Percentiles rank a stretch among this genome's conserved stretches.
Evolutionary conservation across 371 early-diverging fungal genomes (phyloP).

Genomic region (Mucor velutinosus): DNA sequence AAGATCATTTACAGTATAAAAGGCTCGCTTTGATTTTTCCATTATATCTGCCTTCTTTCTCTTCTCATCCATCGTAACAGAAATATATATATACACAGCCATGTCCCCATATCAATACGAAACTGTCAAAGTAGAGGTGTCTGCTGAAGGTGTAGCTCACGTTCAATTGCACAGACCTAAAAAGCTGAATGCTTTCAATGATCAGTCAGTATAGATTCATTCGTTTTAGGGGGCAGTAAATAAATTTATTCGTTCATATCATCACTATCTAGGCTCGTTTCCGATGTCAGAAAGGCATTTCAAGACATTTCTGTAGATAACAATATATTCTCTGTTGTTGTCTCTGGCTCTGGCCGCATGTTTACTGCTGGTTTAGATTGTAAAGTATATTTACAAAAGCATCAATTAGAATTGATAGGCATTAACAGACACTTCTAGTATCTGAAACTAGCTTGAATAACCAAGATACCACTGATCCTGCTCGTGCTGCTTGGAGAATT

Average conservation of each 20-base stretch:
- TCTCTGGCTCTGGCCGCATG: slow-evolving; percentile 73
- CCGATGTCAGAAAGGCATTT: slow-evolving; percentile 52
- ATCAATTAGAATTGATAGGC: no score
- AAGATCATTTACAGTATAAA: neutral
- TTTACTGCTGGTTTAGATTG: slow-evolving; percentile 93
- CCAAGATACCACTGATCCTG: slow-evolving; percentile 39
- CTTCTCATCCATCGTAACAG: neutral
- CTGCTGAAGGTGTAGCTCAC: slow-evolving; percentile 69
- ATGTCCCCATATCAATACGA: slow-evolving; percentile 57
- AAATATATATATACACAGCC: neutral
- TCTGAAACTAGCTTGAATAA: slow-evolving; percentile 19
- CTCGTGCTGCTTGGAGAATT: slow-evolving; percentile 49
- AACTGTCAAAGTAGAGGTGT: slow-evolving; percentile 60
- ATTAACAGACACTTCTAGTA: slow-evolving; percentile 13
- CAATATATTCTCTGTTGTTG: slow-evolving; percentile 72
- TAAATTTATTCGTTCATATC: neutral
- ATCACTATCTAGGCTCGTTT: slow-evolving; percentile 21
- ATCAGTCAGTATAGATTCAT: slow-evolving; percentile 31
- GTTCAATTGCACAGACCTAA: slow-evolving; percentile 85
- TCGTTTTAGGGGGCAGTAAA: neutral
- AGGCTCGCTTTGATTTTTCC: neutral
- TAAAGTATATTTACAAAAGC: slow-evolving; percentile 34
- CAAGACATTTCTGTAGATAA: slow-evolving; percentile 56
- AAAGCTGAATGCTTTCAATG: slow-evolving; percentile 80
- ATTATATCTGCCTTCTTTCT: neutral